Conservation (phyloP, 495 filamentous ascomycete species). For the Peziza echinospora region DNA sequence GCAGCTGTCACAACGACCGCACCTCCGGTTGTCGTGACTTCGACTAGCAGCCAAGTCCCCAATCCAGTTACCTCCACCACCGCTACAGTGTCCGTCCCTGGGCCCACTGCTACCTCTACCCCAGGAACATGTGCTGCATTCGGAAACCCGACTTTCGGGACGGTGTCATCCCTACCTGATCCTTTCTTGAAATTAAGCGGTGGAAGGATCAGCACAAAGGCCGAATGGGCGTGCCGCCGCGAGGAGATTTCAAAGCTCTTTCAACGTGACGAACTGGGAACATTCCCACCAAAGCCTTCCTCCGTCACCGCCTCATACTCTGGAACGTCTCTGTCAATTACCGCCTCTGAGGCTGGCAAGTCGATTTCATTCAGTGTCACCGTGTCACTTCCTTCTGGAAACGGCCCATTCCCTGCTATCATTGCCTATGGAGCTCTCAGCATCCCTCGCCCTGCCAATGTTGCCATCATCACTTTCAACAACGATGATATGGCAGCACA, state of each 20-base stretch:
- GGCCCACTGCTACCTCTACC: not conserved
- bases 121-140: not conserved
- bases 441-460: conserved; percentile 23
- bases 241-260: conserved; percentile 18
- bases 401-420: conserved; percentile 24
- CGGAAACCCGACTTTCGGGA: not conserved
- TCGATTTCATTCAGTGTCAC: conserved; percentile 26
- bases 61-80: not conserved
- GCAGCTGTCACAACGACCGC: not conserved
- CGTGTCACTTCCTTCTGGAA: conserved; percentile 21
- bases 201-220: conserved; percentile 15
- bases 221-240: conserved; percentile 19
- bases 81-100: not conserved
- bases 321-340: conserved; percentile 15
- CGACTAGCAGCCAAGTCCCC: conserved; percentile 22
- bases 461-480: conserved; percentile 25
- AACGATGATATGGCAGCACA: conserved; percentile 23
- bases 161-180: conserved; percentile 16
- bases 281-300: conserved; percentile 18
- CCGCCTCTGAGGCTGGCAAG: conserved; percentile 21
- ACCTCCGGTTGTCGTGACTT: not conserved
- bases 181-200: conserved; percentile 20
- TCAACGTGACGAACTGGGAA: conserved; percentile 22
- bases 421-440: conserved; percentile 23
- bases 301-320: conserved; percentile 20